Evolutionary conservation across 768 basidiomycete species (phyloP).

Genomic region (Rubroboletus satanas): DNA sequence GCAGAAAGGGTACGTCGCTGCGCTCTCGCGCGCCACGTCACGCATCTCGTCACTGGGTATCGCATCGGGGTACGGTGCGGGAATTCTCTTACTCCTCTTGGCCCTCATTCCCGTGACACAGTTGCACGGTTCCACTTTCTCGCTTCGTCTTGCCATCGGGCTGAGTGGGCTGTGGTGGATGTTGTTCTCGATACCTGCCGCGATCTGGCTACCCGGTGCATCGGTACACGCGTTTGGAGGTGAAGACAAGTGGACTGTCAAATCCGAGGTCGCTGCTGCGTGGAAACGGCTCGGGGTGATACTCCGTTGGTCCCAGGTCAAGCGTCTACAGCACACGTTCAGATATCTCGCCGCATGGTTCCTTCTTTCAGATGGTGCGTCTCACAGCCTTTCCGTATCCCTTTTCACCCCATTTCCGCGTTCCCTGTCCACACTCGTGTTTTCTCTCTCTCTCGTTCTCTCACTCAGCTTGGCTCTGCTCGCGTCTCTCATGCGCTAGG

Average conservation of each 20-base stretch:
- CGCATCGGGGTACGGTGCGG: constrained; percentile 81
- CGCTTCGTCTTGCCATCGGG: constrained; percentile 79
- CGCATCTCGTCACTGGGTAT: constrained; percentile 84
- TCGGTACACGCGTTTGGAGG: neutral
- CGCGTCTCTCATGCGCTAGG: constrained; percentile 37
- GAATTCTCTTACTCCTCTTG: constrained; percentile 71
- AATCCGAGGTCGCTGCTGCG: constrained; percentile 54
- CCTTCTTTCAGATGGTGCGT: constrained; percentile 82
- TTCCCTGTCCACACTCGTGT: neutral
- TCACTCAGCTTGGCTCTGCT: neutral
- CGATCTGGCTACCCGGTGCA: constrained; percentile 61
- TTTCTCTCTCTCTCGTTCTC: too few relatives aligned
- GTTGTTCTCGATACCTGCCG: constrained; percentile 73
- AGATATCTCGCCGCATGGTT: constrained; percentile 92
- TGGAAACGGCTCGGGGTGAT: constrained; percentile 77
- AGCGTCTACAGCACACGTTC: constrained; percentile 78
- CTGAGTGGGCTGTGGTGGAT: constrained; percentile 89
- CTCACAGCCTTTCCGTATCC: neutral
- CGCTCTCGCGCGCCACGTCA: constrained; percentile 70
- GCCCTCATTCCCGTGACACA: constrained; percentile 74
- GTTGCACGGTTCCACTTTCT: constrained; percentile 71
- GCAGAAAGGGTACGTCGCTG: constrained; percentile 46
- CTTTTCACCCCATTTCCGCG: neutral
- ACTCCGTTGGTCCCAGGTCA: constrained; percentile 70
- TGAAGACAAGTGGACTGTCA: constrained; percentile 40